Evolutionary conservation across 768 basidiomycete species (phyloP), one percentile per base, ranked within the genome.

Genomic region (Pleurotus platypus): DNA sequence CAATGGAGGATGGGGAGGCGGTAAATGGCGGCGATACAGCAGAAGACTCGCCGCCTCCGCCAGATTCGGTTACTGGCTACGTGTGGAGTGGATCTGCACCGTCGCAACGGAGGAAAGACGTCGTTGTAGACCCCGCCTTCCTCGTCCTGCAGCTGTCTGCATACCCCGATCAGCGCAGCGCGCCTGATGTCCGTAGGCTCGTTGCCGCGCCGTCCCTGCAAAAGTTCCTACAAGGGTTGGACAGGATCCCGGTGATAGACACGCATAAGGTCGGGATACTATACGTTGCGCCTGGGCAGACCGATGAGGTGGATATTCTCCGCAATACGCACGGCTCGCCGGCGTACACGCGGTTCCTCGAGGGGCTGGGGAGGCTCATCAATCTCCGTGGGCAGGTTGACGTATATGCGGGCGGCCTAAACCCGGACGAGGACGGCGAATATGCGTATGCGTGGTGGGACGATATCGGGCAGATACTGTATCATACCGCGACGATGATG

Each of bases 361-460:
- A 92, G 62, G 89, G 93, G 4, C 79, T 99, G 12, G 97, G 96
- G 1, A 76, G 89, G 48, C 77, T 98, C 57, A 92, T 98, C 68
- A 85, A 90, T 61, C 76, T 98, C 16, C 86, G 92, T 15, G 93
- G 92, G 8, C 94, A 96, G 69, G 79, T 89, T 8, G 94, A 96
- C 66, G 86, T 98, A 15, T 97, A 95, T 69, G 90, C 90, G 2
- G 97, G 95, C 6, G 92, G 94, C 3, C 79, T 98, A 22, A 89
- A 94, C 66, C 85, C 92, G 6, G 91, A 94, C 59, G 84, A 90
- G 64, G 94, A 99, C 65, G 97, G 97, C 12, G 90, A 94, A 70
- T 97, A 95, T 66, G 92, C 96, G 0, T 98, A 98, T 67, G 94
- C 95, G 0, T 99, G 96, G 95, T 97, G 95, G 92, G 94, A 98